Evolutionary conservation across 495 filamentous ascomycete genomes (phyloP).

Genomic region (Podospora pseudocomata): DNA sequence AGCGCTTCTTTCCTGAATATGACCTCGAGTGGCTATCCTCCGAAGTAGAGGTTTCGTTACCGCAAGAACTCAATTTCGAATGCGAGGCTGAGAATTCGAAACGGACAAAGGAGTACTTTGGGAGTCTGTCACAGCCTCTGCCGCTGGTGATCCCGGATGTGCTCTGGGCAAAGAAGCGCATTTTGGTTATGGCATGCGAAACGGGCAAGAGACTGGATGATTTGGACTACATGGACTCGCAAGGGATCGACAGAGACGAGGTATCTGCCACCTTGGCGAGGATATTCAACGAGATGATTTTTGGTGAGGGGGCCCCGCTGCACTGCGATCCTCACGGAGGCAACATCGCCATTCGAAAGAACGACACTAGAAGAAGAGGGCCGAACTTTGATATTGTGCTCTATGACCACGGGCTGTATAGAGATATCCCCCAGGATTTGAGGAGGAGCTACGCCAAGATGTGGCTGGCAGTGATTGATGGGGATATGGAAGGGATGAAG

Average conservation of each 20-base stretch:
- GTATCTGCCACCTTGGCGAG: constrained; percentile 87
- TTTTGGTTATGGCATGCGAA: constrained; percentile 94
- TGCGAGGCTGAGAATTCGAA: constrained; percentile 84
- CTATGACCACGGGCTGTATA: constrained; percentile 97
- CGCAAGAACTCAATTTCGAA: constrained; percentile 86
- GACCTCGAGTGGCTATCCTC: constrained; percentile 92
- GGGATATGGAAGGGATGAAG: constrained; percentile 77
- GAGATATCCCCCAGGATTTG: constrained; percentile 76
- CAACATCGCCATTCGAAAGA: constrained; percentile 88
- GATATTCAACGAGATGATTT: constrained; percentile 99
- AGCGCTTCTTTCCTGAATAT: constrained; percentile 93
- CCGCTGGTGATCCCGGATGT: constrained; percentile 89
- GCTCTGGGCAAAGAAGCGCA: constrained; percentile 81
- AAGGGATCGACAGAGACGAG: constrained; percentile 90
- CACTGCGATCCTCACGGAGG: constrained; percentile 98
- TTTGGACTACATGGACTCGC: constrained; percentile 75
- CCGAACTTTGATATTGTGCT: constrained; percentile 93
- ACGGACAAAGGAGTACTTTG: constrained; percentile 73
- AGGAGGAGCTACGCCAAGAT: constrained; percentile 91
- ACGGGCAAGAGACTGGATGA: constrained; percentile 86
- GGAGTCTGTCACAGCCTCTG: constrained; percentile 53
- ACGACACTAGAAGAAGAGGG: constrained; percentile 41
- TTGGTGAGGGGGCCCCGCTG: constrained; percentile 80
- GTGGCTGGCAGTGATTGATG: constrained; percentile 93
- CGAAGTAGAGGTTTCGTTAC: constrained; percentile 88